These are phyloP conservation scores for Naegleria lovaniensis DNA, from an alignment of 208 protist genomes.

Conservation along the genomic window DNA sequence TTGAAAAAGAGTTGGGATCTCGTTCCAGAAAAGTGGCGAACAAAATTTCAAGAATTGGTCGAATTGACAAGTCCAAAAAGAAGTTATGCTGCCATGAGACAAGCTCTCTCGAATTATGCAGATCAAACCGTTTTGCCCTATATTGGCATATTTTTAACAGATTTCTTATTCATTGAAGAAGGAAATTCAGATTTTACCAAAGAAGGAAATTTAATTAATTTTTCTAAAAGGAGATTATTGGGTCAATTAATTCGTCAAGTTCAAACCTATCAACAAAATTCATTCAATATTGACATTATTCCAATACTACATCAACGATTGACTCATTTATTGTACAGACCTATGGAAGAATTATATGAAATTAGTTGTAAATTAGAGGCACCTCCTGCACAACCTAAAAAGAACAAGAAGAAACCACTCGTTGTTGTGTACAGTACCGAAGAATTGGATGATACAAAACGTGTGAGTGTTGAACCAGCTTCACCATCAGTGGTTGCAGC, in stretches of 20 bases:
- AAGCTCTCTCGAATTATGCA: not conserved
- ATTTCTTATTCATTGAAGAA: conserved; percentile 39
- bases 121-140: conserved; percentile 35
- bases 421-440: not conserved
- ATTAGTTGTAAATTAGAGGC: not conserved
- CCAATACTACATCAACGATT: not conserved
- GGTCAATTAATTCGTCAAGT: conserved; percentile 43
- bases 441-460: not conserved
- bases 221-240: conserved; percentile 35
- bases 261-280: conserved; percentile 39
- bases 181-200: conserved; percentile 24
- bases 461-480: no score
- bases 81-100: conserved; percentile 10
- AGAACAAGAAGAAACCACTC: not conserved
- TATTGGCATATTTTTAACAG: conserved; percentile 41
- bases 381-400: not conserved
- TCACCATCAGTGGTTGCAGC: no score
- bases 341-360: conserved; percentile 9
- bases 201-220: conserved; percentile 39
- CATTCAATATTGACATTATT: conserved; percentile 37
- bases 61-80: conserved; percentile 23
- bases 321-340: not conserved
- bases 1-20: conserved; percentile 41
- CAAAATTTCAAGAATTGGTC: conserved; percentile 26
- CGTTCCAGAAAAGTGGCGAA: conserved; percentile 24